Evolutionary conservation across 2,329 filamentous ascomycete genomes (phyloP).

Genomic region (Pseudogymnoascus sp.): DNA sequence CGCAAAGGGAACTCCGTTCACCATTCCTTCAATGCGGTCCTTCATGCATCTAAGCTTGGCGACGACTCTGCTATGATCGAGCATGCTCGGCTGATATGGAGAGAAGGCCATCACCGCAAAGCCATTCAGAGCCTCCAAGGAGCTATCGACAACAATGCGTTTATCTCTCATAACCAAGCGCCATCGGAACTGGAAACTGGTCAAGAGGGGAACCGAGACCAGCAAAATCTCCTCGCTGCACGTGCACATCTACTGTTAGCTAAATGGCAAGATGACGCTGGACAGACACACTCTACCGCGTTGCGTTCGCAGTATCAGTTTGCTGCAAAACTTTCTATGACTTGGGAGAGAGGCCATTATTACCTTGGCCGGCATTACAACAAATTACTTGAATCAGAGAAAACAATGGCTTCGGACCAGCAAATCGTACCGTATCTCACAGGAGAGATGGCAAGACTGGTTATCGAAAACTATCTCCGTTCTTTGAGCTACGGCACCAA

Average conservation of each 20-base stretch:
- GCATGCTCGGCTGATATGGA: conserved; percentile 88
- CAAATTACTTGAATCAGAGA: conserved; percentile 87
- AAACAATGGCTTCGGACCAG: conserved; percentile 65
- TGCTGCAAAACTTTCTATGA: conserved; percentile 61
- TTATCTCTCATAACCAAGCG: conserved; percentile 41
- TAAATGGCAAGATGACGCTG: conserved; percentile 94
- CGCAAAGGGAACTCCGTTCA: conserved; percentile 77
- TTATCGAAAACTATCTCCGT: conserved; percentile 88
- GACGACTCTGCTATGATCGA: conserved; percentile 89
- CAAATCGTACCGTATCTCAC: conserved; percentile 70
- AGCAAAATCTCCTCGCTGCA: conserved; percentile 58
- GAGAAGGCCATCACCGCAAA: conserved; percentile 86
- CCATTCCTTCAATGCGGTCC: conserved; percentile 87
- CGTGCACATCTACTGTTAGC: conserved; percentile 82
- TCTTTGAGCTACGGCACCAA: conserved; percentile 86
- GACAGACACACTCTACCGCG: conserved; percentile 78
- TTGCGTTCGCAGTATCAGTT: conserved; percentile 77
- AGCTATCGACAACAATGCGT: conserved; percentile 76
- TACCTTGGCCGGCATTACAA: conserved; percentile 97
- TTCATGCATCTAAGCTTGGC: conserved; percentile 78
- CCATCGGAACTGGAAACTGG: not conserved
- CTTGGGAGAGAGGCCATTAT: conserved; percentile 97
- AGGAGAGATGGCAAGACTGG: conserved; percentile 78
- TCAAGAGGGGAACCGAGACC: conserved; percentile 21
- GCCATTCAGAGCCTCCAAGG: conserved; percentile 87